A percentile compares a stretch with the other conserved stretches of the same genome.
These are phyloP conservation scores for Xerocomellus chrysenteron DNA, from an alignment of 768 basidiomycete genomes.

Conservation along the genomic window DNA sequence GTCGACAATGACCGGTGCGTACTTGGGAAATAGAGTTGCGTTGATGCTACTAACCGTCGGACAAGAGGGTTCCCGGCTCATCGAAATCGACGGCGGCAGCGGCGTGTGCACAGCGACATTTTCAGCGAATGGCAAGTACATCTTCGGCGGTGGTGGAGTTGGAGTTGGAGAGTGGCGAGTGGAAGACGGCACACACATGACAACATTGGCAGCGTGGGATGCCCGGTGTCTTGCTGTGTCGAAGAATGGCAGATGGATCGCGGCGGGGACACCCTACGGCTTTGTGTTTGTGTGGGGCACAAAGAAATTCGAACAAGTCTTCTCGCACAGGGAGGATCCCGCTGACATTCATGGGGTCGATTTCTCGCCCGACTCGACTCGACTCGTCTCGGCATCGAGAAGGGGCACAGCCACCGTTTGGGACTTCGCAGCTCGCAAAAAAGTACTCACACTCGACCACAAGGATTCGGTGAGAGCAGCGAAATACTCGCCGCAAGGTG, in stretches of 20 bases:
- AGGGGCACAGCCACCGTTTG: no score
- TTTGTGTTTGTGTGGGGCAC: neutral
- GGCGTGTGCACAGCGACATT: neutral
- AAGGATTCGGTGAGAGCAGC: no score
- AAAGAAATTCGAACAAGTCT: neutral
- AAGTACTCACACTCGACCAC: no score
- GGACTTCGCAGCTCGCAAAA: no score
- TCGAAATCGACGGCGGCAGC: neutral
- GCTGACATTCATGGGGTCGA: no score
- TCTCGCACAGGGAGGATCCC: no score
- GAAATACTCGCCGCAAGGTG: no score
- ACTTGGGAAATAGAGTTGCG: neutral
- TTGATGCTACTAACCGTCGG: neutral
- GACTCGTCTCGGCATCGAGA: no score
- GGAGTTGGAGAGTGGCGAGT: constrained; percentile 1
- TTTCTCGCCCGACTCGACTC: no score
- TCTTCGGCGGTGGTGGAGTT: neutral
- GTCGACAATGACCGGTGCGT: neutral
- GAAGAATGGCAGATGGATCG: constrained; percentile 1
- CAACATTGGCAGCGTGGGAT: neutral
- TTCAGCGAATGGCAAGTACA: neutral
- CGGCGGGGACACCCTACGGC: neutral
- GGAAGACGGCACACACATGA: neutral
- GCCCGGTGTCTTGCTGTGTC: neutral
- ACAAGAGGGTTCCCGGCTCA: neutral